Evolutionary conservation across 345 rosid species (phyloP).

Genomic region (Citrus hindsii): DNA sequence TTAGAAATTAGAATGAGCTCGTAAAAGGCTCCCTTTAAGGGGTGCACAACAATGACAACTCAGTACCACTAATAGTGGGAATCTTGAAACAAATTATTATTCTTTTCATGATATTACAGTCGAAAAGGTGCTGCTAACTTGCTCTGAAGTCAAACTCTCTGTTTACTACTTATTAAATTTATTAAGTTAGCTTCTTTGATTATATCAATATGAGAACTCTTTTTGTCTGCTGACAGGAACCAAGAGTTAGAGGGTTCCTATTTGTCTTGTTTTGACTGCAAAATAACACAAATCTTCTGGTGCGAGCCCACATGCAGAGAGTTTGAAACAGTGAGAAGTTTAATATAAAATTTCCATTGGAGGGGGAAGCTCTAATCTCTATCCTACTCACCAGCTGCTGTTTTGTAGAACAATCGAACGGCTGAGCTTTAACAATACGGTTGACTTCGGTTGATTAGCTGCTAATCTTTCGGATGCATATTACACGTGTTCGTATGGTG

Average conservation of each 20-base stretch:
- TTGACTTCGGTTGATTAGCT: slow-evolving; percentile 15
- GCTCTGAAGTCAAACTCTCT: slow-evolving; percentile 13
- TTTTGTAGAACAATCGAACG: slow-evolving; percentile 6
- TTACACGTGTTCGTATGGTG: neutral
- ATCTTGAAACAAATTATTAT: neutral
- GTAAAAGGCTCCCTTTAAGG: slow-evolving; percentile 17
- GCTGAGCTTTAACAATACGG: neutral
- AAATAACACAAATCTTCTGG: slow-evolving; percentile 5
- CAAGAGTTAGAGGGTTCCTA: slow-evolving; percentile 14
- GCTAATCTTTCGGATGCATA: neutral
- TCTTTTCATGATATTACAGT: neutral
- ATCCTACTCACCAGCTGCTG: neutral
- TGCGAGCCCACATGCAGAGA: slow-evolving; percentile 8
- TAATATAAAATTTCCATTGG: neutral
- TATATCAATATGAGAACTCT: neutral
- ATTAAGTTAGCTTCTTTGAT: neutral
- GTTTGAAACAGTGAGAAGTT: neutral
- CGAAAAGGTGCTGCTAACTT: neutral
- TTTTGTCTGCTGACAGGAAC: neutral
- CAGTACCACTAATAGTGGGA: slow-evolving; percentile 7
- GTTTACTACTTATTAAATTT: neutral
- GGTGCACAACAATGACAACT: slow-evolving; percentile 31
- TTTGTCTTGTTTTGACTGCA: slow-evolving; percentile 17
- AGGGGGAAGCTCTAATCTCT: neutral
- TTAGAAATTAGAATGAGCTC: slow-evolving; percentile 14